Evolutionary conservation across 805 yeast species (phyloP).

Genomic region (Starmerella gropengiesseri): DNA sequence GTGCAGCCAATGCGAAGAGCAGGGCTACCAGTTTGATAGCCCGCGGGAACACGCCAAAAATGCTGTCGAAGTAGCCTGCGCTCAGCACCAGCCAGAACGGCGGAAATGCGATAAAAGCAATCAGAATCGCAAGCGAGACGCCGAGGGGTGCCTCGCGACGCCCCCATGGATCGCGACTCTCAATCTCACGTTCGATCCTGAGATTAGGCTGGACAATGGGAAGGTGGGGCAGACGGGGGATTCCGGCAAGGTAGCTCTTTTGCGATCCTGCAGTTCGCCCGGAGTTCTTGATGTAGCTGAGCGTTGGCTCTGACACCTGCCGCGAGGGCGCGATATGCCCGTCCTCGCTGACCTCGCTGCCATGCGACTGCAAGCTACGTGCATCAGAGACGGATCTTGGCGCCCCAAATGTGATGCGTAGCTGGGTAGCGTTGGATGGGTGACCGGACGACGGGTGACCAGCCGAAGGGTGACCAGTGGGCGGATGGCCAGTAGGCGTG

Average conservation of each 20-base stretch:
- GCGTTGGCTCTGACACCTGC: neutral
- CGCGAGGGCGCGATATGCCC: constrained; percentile 14
- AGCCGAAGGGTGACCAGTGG: neutral
- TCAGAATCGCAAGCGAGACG: constrained; percentile 22
- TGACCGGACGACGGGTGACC: too few species aligned
- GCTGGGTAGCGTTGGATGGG: too few species aligned
- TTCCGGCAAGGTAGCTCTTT: constrained; percentile 18
- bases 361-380: constrained; percentile 4
- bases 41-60: constrained; percentile 29
- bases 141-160: constrained; percentile 13
- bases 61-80: constrained; percentile 30
- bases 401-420: neutral
- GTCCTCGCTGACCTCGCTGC: constrained; percentile 8
- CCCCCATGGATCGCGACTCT: constrained; percentile 22
- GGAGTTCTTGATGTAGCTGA: constrained; percentile 12
- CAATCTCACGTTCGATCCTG: constrained; percentile 6
- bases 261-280: constrained; percentile 1
- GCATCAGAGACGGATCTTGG: neutral
- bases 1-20: constrained; percentile 27
- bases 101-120: constrained; percentile 28
- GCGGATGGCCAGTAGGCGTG: neutral
- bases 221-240: constrained; percentile 20
- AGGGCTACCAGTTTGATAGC: constrained; percentile 28
- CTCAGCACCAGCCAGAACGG: constrained; percentile 33
- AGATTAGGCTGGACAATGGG: constrained; percentile 9